Conservation (phyloP, 139 green algal species). For the Chlamydomonas urium region DNA sequence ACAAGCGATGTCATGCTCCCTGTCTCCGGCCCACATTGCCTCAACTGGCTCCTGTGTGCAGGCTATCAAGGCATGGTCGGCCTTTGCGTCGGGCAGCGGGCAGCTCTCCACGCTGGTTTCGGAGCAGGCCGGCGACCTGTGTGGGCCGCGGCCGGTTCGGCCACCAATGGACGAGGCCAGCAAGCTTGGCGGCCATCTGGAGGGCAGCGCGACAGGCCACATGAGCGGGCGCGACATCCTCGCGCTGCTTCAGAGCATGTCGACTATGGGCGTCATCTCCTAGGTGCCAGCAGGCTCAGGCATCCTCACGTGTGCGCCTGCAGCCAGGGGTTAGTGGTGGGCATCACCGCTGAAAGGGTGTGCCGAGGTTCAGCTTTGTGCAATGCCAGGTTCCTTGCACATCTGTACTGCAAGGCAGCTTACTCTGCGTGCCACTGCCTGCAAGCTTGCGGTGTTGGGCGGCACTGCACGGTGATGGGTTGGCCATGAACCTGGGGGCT, state of each 20-base stretch:
- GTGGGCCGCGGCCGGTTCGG: not conserved
- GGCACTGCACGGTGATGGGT: no score
- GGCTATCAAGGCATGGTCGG: not conserved
- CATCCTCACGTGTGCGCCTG: no score
- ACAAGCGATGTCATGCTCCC: no score
- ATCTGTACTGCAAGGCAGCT: no score
- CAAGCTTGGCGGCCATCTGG: conserved; percentile 1
- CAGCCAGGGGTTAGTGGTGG: no score
- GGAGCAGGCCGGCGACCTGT: conserved; percentile 9
- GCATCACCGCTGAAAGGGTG: no score
- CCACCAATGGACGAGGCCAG: conserved; percentile 2
- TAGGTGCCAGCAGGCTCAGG: not conserved
- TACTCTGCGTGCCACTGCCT: no score
- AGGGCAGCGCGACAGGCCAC: conserved; percentile 1
- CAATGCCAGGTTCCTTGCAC: no score
- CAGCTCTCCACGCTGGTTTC: not conserved
- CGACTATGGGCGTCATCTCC: not conserved
- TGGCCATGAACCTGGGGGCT: no score
- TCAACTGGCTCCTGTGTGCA: not conserved
- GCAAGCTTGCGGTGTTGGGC: no score
- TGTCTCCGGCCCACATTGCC: no score
- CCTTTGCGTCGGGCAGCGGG: not conserved
- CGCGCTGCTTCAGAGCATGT: conserved; percentile 14
- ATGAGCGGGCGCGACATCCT: conserved; percentile 15
- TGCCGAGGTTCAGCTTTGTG: no score